Base-by-base conservation (phyloP, 805 yeast genomes). In the Candida sanyiensis region DNA sequence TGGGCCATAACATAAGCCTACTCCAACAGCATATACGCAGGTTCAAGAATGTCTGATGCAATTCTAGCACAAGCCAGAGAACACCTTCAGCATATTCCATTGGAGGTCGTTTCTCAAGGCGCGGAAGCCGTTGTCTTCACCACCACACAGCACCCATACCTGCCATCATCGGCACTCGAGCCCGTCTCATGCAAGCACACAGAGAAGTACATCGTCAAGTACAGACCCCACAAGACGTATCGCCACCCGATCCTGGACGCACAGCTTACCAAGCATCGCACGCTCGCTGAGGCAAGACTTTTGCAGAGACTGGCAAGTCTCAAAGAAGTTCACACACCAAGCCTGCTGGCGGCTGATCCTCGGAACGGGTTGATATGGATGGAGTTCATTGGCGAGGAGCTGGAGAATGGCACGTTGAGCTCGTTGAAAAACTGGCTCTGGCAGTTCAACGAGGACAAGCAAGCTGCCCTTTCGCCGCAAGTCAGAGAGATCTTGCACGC, bases 221-320 rank as follows among this genome's bases (percentile, higher is more conserved):
- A 72, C 58, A 72, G 98, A 47, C 97, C 98, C 1, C 74, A 80
- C 18, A 93, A 93, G 56, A 77, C 82, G n/a, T 93, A 93, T 56
- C 70, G 98, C 55, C 96, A 93, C 52, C 87, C 87, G 4, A 70
- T 71, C 26, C 73, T 93, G 19, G 98, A 93, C 61, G 70, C 72
- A 7, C 70, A 70, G 32, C 70, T 93, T 35, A 86, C 94, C 3
- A 83, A 80, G 46, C 80, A 79, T 30, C 67, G 98, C 38, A 90
- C 97, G 0, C 62, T 80, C 4, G 80, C 90, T 1, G 98, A 93
- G 55, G 87, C 88, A 2, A 79, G 89, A 49, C 67, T 90, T 21
- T 61, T 93, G 61, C 70, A 72, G 34, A 81, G 75, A 54, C 62
- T 84, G 27, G 54, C 56, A 11, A 47, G 50, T 7, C 47, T 63